Evolutionary conservation across 352 stramenopile genomes (phyloP).

Genomic region (Phytophthora ramorum): DNA sequence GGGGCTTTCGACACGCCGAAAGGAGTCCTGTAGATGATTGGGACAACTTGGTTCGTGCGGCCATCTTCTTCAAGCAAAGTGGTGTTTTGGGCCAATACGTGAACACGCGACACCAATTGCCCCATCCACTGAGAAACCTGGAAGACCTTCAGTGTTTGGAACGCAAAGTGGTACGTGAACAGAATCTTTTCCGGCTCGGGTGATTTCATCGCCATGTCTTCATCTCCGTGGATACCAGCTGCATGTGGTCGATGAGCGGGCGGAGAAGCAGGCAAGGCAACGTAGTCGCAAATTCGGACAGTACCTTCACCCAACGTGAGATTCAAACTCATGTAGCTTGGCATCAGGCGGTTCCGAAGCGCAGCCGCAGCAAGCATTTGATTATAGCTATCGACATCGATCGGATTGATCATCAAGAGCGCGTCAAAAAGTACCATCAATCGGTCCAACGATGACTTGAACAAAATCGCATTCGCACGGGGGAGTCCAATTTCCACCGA

Average conservation of each 20-base stretch:
- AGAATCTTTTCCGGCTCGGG: constrained; percentile 34
- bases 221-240: not conserved
- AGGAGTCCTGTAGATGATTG: constrained; percentile 85
- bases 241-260: constrained; percentile 11
- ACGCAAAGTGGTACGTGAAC: constrained; percentile 79
- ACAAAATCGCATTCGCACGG: constrained; percentile 58
- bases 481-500: constrained; percentile 69
- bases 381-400: constrained; percentile 86
- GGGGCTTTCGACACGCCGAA: constrained; percentile 79
- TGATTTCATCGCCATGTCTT: constrained; percentile 4
- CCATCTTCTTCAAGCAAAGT: constrained; percentile 80
- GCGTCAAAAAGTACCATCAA: constrained; percentile 88
- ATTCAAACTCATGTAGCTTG: constrained; percentile 82
- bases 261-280: constrained; percentile 22
- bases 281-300: constrained; percentile 64
- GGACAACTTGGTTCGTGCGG: constrained; percentile 45
- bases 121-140: constrained; percentile 90
- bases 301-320: constrained; percentile 68
- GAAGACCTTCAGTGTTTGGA: constrained; percentile 82
- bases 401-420: constrained; percentile 87
- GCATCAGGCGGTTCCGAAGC: constrained; percentile 62
- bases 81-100: constrained; percentile 74
- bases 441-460: constrained; percentile 74
- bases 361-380: constrained; percentile 63
- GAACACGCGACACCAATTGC: constrained; percentile 77